These are phyloP conservation scores for Clonostachys solani DNA, from an alignment of 2,329 filamentous ascomycete genomes.

Conservation along the genomic window DNA sequence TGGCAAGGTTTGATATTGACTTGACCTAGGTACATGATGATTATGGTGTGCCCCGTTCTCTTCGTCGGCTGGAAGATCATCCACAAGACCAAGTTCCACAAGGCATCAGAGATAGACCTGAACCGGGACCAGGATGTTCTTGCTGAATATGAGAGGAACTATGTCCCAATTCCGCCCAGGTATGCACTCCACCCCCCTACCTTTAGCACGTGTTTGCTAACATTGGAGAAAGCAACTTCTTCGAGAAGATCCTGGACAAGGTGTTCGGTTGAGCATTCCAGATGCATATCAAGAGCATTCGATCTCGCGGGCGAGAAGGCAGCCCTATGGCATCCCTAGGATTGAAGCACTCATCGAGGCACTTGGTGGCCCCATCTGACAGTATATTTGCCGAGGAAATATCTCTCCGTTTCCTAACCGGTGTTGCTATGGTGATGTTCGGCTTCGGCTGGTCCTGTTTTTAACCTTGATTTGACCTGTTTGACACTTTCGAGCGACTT, in stretches of 20 bases:
- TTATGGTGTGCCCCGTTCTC: constrained; percentile 65
- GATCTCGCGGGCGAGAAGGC: too few relatives aligned
- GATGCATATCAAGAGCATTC: too few relatives aligned
- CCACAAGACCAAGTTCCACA: constrained; percentile 55
- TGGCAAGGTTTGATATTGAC: background rate
- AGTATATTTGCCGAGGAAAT: too few relatives aligned
- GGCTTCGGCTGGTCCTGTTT: too few relatives aligned
- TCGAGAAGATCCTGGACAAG: constrained; percentile 7
- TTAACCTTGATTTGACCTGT: too few relatives aligned
- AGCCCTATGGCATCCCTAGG: too few relatives aligned
- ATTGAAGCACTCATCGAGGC: too few relatives aligned
- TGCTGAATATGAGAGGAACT: constrained; percentile 63
- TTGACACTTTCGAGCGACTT: too few relatives aligned
- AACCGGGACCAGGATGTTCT: constrained; percentile 59
- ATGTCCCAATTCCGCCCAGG: constrained; percentile 48
- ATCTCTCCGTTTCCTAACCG: too few relatives aligned
- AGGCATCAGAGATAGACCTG: constrained; percentile 58
- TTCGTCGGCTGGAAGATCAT: constrained; percentile 69
- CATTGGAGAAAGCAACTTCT: constrained; percentile 7
- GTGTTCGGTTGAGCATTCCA: constrained; percentile 5
- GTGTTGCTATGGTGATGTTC: too few relatives aligned
- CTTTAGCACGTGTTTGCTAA: background rate
- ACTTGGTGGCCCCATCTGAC: too few relatives aligned
- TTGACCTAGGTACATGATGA: constrained; percentile 58
- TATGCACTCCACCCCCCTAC: constrained; percentile 20